phyloP scores from a whole-genome alignment of 441 rosid genomes.

The Manihot esculenta region DNA sequence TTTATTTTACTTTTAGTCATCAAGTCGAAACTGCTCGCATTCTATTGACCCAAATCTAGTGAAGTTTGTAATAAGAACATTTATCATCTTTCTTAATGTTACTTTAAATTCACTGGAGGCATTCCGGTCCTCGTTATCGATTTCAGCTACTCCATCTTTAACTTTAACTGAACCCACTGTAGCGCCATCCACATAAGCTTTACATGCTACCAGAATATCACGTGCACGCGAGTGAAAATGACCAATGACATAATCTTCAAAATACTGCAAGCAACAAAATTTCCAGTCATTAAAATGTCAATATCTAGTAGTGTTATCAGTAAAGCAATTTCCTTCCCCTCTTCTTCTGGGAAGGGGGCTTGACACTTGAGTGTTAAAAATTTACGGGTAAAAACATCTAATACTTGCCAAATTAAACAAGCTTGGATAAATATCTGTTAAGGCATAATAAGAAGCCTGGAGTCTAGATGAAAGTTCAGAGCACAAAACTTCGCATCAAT shows the following conservation, averaged over 20 bases:
- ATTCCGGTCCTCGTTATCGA: conserved; percentile 15
- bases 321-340: too few relatives aligned
- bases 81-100: conserved; percentile 31
- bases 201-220: conserved; percentile 49
- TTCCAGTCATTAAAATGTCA: neutral
- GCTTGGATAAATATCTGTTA: too few relatives aligned
- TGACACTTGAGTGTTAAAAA: too few relatives aligned
- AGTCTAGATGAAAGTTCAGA: too few relatives aligned
- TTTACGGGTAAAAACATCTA: too few relatives aligned
- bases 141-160: conserved; percentile 32
- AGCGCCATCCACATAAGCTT: conserved; percentile 46
- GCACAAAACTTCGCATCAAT: too few relatives aligned
- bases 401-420: too few relatives aligned
- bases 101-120: conserved; percentile 27
- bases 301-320: neutral
- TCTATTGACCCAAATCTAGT: conserved; percentile 34
- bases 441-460: too few relatives aligned
- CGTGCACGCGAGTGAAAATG: conserved; percentile 43
- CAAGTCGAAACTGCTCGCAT: conserved; percentile 38
- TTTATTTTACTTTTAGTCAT: neutral
- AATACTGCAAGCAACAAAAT: conserved; percentile 39
- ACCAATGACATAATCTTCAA: conserved; percentile 45
- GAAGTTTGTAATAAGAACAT: conserved; percentile 33
- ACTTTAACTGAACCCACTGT: conserved; percentile 38
- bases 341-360: too few relatives aligned